These are phyloP conservation scores for Pichia sp. DNA, from an alignment of 1,139 yeast species.

Conservation along the genomic window DNA sequence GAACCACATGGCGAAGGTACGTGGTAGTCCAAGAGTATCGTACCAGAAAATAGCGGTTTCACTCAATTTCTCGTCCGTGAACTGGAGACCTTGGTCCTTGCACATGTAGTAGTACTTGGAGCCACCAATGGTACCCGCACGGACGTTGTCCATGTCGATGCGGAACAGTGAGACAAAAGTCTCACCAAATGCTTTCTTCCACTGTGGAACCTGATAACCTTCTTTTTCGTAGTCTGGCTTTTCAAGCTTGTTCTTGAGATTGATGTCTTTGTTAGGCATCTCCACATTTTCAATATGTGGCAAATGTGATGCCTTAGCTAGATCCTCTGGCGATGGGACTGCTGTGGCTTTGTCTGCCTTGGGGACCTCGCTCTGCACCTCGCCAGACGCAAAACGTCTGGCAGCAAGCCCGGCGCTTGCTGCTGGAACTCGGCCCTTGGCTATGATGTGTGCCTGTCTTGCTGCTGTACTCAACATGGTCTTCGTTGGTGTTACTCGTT, in stretches of 20 bases:
- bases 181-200: conserved; percentile 74
- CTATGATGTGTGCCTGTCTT: background rate
- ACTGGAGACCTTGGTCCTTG: conserved; percentile 76
- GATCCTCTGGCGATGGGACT: conserved; percentile 17
- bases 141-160: conserved; percentile 84
- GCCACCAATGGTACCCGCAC: conserved; percentile 95
- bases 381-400: background rate
- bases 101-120: conserved; percentile 82
- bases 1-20: conserved; percentile 90
- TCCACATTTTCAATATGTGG: conserved; percentile 44
- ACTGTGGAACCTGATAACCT: conserved; percentile 54
- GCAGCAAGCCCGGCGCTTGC: background rate
- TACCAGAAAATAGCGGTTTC: conserved; percentile 69
- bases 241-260: conserved; percentile 31
- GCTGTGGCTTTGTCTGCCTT: background rate
- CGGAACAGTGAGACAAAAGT: conserved; percentile 59
- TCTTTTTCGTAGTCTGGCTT: conserved; percentile 52
- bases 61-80: conserved; percentile 63
- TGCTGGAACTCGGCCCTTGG: background rate
- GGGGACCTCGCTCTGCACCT: background rate
- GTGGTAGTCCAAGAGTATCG: conserved; percentile 74
- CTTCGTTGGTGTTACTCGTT: background rate
- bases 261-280: conserved; percentile 33
- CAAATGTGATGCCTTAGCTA: conserved; percentile 48
- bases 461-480: background rate